Conservation (phyloP, 1,284 basidiomycete species). For the Mycosarcoma maydis region DNA sequence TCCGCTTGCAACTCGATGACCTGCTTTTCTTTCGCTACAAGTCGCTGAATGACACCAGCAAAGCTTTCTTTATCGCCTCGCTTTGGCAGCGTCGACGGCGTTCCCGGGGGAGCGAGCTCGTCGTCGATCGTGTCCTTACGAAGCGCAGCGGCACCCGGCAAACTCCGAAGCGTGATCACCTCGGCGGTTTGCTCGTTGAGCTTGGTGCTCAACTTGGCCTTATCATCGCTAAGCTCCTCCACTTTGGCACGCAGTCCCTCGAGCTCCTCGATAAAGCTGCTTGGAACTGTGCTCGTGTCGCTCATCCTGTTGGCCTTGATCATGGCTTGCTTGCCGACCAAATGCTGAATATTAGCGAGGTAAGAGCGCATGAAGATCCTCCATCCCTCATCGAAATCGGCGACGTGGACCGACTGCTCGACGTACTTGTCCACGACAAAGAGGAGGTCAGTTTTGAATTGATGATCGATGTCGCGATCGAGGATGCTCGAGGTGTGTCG, state of each 20-base stretch:
- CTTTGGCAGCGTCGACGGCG: slow-evolving; percentile 33
- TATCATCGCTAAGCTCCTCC: slow-evolving; percentile 76
- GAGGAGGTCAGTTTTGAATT: slow-evolving; percentile 75
- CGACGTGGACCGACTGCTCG: slow-evolving; percentile 73
- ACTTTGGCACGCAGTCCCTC: slow-evolving; percentile 73
- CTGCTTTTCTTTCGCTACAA: slow-evolving; percentile 85
- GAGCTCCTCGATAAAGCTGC: slow-evolving; percentile 74
- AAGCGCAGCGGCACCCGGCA: slow-evolving; percentile 64
- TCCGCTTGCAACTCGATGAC: slow-evolving; percentile 79
- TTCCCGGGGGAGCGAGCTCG: slow-evolving; percentile 5
- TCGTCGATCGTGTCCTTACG: slow-evolving; percentile 18
- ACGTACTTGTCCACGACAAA: slow-evolving; percentile 76
- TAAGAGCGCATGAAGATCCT: slow-evolving; percentile 74
- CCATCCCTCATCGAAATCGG: slow-evolving; percentile 78
- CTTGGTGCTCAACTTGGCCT: slow-evolving; percentile 72
- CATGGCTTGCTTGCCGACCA: slow-evolving; percentile 76
- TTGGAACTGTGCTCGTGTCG: slow-evolving; percentile 69
- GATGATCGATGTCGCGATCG: slow-evolving; percentile 73
- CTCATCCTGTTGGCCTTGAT: slow-evolving; percentile 69
- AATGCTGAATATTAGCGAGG: slow-evolving; percentile 74
- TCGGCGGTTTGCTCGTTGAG: slow-evolving; percentile 75
- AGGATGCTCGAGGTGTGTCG: slow-evolving; percentile 73
- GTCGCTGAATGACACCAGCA: slow-evolving; percentile 80
- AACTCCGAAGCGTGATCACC: slow-evolving; percentile 74
- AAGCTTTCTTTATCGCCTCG: slow-evolving; percentile 70